These are phyloP conservation scores for Lachnellula cervina DNA, from an alignment of 2,329 filamentous ascomycete species.

Conservation along the genomic window DNA sequence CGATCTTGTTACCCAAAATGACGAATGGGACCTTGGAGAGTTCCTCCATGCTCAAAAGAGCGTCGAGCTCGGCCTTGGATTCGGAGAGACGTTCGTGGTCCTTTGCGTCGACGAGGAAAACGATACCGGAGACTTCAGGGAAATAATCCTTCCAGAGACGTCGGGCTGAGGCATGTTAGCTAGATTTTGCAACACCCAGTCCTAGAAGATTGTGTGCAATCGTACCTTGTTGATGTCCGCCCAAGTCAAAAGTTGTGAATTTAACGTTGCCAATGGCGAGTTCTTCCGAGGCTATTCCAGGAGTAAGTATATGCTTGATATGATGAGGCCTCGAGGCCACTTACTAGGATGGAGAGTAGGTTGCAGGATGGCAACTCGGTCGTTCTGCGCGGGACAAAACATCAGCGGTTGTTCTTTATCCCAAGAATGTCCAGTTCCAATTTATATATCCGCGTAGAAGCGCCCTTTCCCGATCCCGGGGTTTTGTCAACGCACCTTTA, in stretches of 20 bases:
- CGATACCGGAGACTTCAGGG: constrained; percentile 91
- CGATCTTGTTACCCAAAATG: constrained; percentile 98
- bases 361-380: constrained; percentile 85
- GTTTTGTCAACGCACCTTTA: constrained; percentile 62
- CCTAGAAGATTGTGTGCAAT: constrained; percentile 1
- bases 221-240: constrained; percentile 85
- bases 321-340: constrained; percentile 8
- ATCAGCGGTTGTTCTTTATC: constrained; percentile 16
- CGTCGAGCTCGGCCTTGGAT: constrained; percentile 95
- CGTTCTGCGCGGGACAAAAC: constrained; percentile 55
- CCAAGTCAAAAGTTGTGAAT: constrained; percentile 91
- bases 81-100: constrained; percentile 92
- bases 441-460: neutral
- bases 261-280: constrained; percentile 88
- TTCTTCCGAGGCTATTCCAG: constrained; percentile 70
- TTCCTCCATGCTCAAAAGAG: constrained; percentile 94
- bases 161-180: constrained; percentile 53
- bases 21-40: constrained; percentile 93
- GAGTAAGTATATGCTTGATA: constrained; percentile 19
- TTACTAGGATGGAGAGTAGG: constrained; percentile 87
- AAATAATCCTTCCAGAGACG: constrained; percentile 97
- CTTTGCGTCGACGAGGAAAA: constrained; percentile 97
- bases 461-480: neutral
- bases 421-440: neutral
- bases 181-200: neutral